phyloP scores from a whole-genome alignment of 164 flowering plant species.

The Annona cherimola region DNA sequence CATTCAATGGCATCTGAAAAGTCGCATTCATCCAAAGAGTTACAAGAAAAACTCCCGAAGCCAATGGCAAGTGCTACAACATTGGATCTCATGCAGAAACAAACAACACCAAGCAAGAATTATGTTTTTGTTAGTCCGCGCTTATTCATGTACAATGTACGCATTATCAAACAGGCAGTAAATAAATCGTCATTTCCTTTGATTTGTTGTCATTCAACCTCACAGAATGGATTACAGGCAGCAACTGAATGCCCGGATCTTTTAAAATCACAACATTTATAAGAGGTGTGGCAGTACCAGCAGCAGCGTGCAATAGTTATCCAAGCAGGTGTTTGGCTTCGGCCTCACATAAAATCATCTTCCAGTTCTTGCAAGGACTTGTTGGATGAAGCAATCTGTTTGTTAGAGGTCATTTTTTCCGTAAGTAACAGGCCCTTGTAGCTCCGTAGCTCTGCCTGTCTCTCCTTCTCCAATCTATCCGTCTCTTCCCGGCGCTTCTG shows the following conservation, averaged over 20 bases:
- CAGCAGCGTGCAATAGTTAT: not conserved
- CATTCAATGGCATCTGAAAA: too few species aligned
- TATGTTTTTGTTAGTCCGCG: not conserved
- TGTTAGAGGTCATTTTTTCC: slow-evolving; percentile 95
- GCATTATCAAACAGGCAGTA: not conserved
- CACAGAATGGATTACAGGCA: not conserved
- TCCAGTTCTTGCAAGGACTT: slow-evolving; percentile 91
- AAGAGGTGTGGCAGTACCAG: not conserved
- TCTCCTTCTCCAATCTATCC: slow-evolving; percentile 91
- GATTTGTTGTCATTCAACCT: not conserved
- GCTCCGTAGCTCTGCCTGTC: slow-evolving; percentile 84
- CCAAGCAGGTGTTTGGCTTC: not conserved
- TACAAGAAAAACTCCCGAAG: too few species aligned
- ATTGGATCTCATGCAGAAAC: not conserved
- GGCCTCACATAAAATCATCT: slow-evolving; percentile 83
- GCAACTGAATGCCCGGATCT: not conserved
- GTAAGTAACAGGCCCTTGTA: slow-evolving; percentile 94
- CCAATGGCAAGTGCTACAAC: not conserved
- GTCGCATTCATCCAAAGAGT: too few species aligned
- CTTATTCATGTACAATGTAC: not conserved
- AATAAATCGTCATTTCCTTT: not conserved
- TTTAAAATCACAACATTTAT: not conserved
- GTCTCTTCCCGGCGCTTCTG: slow-evolving; percentile 89
- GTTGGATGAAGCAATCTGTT: slow-evolving; percentile 65
- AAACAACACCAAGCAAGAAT: not conserved